A percentile compares a stretch with the other conserved stretches of the same genome.
phyloP scores from a whole-genome alignment of 2,329 filamentous ascomycete species.

The Colletotrichum trifolii region DNA sequence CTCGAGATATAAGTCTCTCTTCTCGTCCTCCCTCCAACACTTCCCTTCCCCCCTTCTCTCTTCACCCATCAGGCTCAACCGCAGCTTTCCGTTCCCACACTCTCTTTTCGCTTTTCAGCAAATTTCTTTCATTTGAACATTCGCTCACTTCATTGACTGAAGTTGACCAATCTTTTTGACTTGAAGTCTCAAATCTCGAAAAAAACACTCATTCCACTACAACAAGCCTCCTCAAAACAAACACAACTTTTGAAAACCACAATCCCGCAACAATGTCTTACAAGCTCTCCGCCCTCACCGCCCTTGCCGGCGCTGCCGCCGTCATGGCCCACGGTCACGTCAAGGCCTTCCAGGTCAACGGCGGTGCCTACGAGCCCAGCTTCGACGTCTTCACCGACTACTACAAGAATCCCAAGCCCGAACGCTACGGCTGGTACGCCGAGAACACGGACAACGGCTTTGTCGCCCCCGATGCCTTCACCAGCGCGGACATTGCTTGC shows the following conservation, averaged over 20 bases:
- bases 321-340: conserved; percentile 47
- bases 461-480: conserved; percentile 55
- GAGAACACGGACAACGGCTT: conserved; percentile 53
- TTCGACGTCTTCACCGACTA: conserved; percentile 42
- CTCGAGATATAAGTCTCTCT: conserved; percentile 35
- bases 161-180: conserved; percentile 32
- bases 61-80: conserved; percentile 31
- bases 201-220: conserved; percentile 14
- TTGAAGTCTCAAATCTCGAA: conserved; percentile 22
- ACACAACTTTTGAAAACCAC: conserved; percentile 26
- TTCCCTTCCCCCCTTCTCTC: background rate
- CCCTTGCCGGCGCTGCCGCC: conserved; percentile 40
- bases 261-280: conserved; percentile 39
- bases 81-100: conserved; percentile 34
- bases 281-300: conserved; percentile 38
- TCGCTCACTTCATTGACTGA: conserved; percentile 37
- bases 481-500: conserved; percentile 58
- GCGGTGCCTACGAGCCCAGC: conserved; percentile 43
- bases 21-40: conserved; percentile 4
- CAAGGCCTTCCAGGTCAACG: conserved; percentile 42
- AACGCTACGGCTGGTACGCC: conserved; percentile 40
- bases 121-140: conserved; percentile 33
- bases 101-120: conserved; percentile 35
- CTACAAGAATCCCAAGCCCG: conserved; percentile 42
- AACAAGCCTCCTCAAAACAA: conserved; percentile 1